Percentiles rank a stretch among this genome's conserved stretches.
These are phyloP conservation scores for Fonsecaea multimorphosa DNA, from an alignment of 2,329 filamentous ascomycete species.

Conservation along the genomic window DNA sequence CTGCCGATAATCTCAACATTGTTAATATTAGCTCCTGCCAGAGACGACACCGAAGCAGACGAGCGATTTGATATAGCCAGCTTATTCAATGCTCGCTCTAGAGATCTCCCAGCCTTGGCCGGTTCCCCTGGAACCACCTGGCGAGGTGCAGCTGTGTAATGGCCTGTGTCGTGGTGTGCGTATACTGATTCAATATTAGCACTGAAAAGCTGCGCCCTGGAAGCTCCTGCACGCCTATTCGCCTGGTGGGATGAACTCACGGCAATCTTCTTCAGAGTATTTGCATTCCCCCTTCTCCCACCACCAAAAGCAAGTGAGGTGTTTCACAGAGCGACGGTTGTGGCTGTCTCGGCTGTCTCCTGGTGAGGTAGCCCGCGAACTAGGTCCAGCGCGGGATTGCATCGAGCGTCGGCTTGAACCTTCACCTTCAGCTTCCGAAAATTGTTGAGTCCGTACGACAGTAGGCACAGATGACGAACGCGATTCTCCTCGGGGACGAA, in stretches of 20 bases:
- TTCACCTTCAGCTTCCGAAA: background rate
- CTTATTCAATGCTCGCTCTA: slow-evolving; percentile 34
- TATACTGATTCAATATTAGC: slow-evolving; percentile 32
- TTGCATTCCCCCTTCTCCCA: slow-evolving; percentile 39
- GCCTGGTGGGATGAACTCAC: background rate
- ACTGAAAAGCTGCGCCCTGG: background rate
- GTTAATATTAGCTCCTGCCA: background rate
- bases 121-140: slow-evolving; percentile 34
- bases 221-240: background rate
- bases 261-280: slow-evolving; percentile 39
- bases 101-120: slow-evolving; percentile 39
- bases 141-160: slow-evolving; percentile 31
- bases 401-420: slow-evolving; percentile 1
- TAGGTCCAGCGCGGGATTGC: slow-evolving; percentile 15
- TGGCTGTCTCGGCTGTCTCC: slow-evolving; percentile 2
- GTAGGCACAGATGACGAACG: slow-evolving; percentile 33
- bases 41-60: slow-evolving; percentile 23
- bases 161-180: slow-evolving; percentile 42
- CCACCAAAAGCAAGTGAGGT: slow-evolving; percentile 46
- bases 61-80: slow-evolving; percentile 28
- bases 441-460: slow-evolving; percentile 20
- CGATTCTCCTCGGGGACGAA: slow-evolving; percentile 21
- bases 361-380: slow-evolving; percentile 18
- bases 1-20: slow-evolving; percentile 1
- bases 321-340: slow-evolving; percentile 39